phyloP scores from a whole-genome alignment of 495 filamentous ascomycete species.

The Trichoderma reesei region DNA sequence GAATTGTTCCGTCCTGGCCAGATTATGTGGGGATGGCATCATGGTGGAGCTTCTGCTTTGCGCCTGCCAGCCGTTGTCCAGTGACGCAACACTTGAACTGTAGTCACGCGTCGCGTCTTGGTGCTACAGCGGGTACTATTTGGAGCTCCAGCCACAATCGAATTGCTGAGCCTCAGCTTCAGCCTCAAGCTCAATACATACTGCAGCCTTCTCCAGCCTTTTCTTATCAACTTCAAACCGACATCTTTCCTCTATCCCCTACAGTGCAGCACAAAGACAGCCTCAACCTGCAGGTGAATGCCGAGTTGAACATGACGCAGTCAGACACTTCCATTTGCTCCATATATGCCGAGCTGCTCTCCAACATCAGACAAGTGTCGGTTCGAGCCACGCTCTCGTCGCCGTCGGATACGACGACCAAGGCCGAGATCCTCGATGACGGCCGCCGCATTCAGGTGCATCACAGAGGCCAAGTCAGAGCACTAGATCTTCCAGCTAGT shows the following conservation, averaged over 20 bases:
- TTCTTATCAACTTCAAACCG: too few species aligned
- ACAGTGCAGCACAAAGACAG: background rate
- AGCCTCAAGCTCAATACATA: background rate
- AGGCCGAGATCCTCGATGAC: conserved; percentile 39
- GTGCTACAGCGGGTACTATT: background rate
- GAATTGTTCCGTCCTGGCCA: too few species aligned
- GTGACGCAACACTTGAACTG: background rate
- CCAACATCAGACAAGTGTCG: conserved; percentile 77
- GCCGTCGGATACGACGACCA: conserved; percentile 34
- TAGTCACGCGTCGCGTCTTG: too few species aligned
- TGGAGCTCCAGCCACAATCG: background rate
- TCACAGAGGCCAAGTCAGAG: conserved; percentile 45
- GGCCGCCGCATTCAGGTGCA: conserved; percentile 39
- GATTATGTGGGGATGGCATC: too few species aligned
- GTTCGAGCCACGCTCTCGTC: conserved; percentile 58
- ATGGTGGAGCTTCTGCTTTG: too few species aligned
- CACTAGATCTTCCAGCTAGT: conserved; percentile 56
- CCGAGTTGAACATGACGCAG: background rate
- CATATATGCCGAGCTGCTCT: conserved; percentile 79
- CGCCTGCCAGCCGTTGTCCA: background rate
- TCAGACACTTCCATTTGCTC: conserved; percentile 19
- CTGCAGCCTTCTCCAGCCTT: too few species aligned
- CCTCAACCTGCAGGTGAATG: background rate
- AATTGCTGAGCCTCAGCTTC: background rate
- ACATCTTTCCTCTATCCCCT: background rate